A percentile compares a stretch with the other conserved stretches of the same genome.
Evolutionary conservation across 305 asterid genomes (phyloP).

Genomic region (Rubia tinctorum): DNA sequence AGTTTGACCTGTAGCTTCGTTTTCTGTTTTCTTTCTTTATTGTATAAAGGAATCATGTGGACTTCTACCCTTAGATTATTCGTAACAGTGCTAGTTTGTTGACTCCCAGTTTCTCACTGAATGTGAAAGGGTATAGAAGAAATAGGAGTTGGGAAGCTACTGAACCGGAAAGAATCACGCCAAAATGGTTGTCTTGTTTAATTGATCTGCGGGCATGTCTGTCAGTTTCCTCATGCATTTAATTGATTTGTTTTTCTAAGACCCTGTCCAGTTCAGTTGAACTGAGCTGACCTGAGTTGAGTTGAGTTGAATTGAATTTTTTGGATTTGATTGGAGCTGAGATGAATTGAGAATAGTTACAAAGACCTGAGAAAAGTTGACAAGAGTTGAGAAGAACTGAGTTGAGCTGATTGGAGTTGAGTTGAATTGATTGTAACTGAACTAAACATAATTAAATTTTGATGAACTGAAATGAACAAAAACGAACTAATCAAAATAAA

Average conservation of each 20-base stretch:
- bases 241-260: slow-evolving; percentile 22
- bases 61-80: background rate
- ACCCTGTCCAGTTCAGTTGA: too few relatives aligned
- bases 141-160: slow-evolving; percentile 26
- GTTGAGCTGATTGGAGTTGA: too few relatives aligned
- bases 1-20: slow-evolving; percentile 14
- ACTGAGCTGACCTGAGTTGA: too few relatives aligned
- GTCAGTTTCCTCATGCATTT: slow-evolving; percentile 38
- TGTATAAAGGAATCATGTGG: slow-evolving; percentile 8
- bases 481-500: too few relatives aligned
- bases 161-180: slow-evolving; percentile 24
- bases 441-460: too few relatives aligned
- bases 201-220: slow-evolving; percentile 60
- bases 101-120: slow-evolving; percentile 10
- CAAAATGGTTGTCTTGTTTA: slow-evolving; percentile 21
- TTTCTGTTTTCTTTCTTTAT: background rate
- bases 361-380: too few relatives aligned
- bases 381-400: too few relatives aligned
- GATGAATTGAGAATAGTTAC: too few relatives aligned
- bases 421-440: too few relatives aligned
- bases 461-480: too few relatives aligned
- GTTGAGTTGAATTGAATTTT: too few relatives aligned
- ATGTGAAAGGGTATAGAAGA: background rate
- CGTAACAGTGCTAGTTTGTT: background rate
- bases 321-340: too few relatives aligned